Conservation (phyloP, 768 basidiomycete species). For the Exidia glandulosa region DNA sequence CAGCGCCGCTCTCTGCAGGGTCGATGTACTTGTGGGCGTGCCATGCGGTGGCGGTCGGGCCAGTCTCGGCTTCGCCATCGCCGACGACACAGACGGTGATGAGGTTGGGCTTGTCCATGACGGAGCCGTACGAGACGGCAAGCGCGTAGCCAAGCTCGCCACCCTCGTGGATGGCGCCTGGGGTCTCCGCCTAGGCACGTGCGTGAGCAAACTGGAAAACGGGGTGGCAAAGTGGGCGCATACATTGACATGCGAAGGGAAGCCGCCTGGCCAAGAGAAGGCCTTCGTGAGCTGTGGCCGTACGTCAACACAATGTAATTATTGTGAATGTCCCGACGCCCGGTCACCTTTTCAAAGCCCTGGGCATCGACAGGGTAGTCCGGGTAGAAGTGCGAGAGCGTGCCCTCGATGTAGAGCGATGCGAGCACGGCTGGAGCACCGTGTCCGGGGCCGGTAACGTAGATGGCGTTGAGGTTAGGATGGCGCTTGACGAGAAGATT, state of each 20-base stretch:
- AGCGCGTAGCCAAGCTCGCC: slow-evolving; percentile 86
- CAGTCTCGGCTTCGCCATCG: slow-evolving; percentile 79
- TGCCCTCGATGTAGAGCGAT: slow-evolving; percentile 77
- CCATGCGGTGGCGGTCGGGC: slow-evolving; percentile 64
- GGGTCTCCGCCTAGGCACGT: slow-evolving; percentile 74
- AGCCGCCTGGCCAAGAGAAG: slow-evolving; percentile 77
- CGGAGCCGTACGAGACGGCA: slow-evolving; percentile 73
- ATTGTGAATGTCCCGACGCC: slow-evolving; percentile 18
- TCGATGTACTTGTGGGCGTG: slow-evolving; percentile 86
- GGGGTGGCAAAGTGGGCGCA: not conserved
- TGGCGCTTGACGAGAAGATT: slow-evolving; percentile 23
- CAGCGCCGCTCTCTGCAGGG: slow-evolving; percentile 80
- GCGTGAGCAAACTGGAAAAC: slow-evolving; percentile 21
- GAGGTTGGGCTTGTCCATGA: slow-evolving; percentile 86
- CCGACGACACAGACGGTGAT: slow-evolving; percentile 76
- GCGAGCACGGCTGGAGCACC: slow-evolving; percentile 84
- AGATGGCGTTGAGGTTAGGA: slow-evolving; percentile 44
- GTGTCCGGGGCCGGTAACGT: slow-evolving; percentile 65
- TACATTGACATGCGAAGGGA: slow-evolving; percentile 47
- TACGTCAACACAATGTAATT: slow-evolving; percentile 19
- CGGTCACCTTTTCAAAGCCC: slow-evolving; percentile 31
- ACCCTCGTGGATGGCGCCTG: slow-evolving; percentile 86
- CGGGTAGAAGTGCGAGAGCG: slow-evolving; percentile 47
- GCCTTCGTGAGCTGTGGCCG: slow-evolving; percentile 49
- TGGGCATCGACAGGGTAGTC: slow-evolving; percentile 41